Percentiles rank a stretch among this genome's conserved stretches.
Conservation (phyloP, 1,284 basidiomycete species). For the Naganishia albida region DNA sequence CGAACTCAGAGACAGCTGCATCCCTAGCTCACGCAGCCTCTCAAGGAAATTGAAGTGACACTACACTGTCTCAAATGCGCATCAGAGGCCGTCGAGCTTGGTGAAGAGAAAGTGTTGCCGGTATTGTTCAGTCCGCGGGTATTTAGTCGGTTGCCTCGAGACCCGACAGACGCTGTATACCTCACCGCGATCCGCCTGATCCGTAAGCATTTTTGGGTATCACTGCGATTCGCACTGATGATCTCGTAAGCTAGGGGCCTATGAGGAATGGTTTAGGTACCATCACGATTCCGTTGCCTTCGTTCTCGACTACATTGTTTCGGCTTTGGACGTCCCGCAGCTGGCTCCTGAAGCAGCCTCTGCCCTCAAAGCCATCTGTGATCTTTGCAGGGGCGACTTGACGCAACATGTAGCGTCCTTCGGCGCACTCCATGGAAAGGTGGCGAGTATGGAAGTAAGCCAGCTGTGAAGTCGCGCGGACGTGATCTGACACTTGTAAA, state of each 20-base stretch:
- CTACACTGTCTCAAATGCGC: conserved; percentile 79
- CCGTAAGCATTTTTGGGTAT: conserved; percentile 61
- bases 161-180: conserved; percentile 67
- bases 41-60: conserved; percentile 76
- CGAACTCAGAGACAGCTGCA: not conserved
- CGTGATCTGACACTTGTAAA: conserved; percentile 43
- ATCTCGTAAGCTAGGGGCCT: conserved; percentile 62
- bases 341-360: conserved; percentile 74
- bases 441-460: conserved; percentile 71
- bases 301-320: conserved; percentile 70
- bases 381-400: conserved; percentile 75
- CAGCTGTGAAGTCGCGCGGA: not conserved
- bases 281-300: conserved; percentile 56
- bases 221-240: not conserved
- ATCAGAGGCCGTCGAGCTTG: conserved; percentile 79
- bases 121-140: conserved; percentile 70
- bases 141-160: conserved; percentile 65
- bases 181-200: conserved; percentile 70
- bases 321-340: conserved; percentile 64
- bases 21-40: too few relatives aligned
- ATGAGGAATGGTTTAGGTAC: conserved; percentile 78
- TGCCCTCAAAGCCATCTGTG: conserved; percentile 78
- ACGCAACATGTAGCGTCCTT: conserved; percentile 80
- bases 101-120: conserved; percentile 65
- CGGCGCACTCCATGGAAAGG: conserved; percentile 72